Evolutionary conservation across 257 asterid genomes (phyloP).

Genomic region (Petrea volubilis): DNA sequence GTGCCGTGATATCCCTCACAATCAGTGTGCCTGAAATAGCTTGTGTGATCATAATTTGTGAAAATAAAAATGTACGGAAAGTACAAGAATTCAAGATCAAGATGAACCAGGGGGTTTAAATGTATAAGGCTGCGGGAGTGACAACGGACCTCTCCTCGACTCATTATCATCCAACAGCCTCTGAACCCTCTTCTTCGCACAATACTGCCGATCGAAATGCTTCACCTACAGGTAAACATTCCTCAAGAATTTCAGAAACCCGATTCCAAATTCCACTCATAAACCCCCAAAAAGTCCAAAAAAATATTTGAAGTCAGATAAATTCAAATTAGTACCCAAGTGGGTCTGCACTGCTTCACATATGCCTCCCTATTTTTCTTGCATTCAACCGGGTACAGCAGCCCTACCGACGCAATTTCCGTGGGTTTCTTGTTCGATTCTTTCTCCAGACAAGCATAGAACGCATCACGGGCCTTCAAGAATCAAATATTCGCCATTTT

Average conservation of each 20-base stretch:
- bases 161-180: slow-evolving; percentile 92
- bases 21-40: neutral
- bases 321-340: slow-evolving; percentile 96
- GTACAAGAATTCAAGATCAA: slow-evolving; percentile 19
- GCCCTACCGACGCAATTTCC: slow-evolving; percentile 79
- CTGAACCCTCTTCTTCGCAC: slow-evolving; percentile 78
- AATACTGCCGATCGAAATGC: slow-evolving; percentile 94
- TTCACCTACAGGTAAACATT: slow-evolving; percentile 56
- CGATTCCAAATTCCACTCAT: neutral
- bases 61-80: neutral
- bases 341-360: slow-evolving; percentile 76
- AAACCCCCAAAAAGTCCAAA: neutral
- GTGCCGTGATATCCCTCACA: neutral
- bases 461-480: slow-evolving; percentile 90
- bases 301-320: neutral
- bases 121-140: slow-evolving; percentile 72
- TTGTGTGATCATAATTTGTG: neutral
- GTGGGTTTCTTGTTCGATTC: slow-evolving; percentile 76
- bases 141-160: slow-evolving; percentile 92
- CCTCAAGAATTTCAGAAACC: neutral
- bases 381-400: slow-evolving; percentile 90
- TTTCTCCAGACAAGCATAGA: slow-evolving; percentile 80
- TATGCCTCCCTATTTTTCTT: slow-evolving; percentile 61
- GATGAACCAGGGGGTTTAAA: slow-evolving; percentile 45
- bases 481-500: neutral